Conservation (phyloP, 345 rosid species). For the Passiflora organensis region DNA sequence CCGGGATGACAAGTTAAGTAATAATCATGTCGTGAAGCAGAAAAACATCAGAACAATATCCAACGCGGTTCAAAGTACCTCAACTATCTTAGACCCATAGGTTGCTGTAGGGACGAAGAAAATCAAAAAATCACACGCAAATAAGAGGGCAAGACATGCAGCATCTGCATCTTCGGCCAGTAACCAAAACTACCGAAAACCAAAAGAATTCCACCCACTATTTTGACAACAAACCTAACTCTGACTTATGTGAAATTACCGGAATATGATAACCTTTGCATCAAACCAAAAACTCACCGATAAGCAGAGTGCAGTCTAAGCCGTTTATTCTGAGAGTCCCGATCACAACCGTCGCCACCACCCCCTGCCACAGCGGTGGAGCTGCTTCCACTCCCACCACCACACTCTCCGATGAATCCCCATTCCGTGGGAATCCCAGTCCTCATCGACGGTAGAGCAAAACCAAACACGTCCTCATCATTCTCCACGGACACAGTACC, state of each 20-base stretch:
- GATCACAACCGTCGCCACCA: slow-evolving; percentile 31
- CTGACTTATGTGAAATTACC: too few relatives aligned
- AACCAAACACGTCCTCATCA: background rate
- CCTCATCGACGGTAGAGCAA: slow-evolving; percentile 8
- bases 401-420: slow-evolving; percentile 51
- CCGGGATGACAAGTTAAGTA: too few relatives aligned
- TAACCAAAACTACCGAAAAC: too few relatives aligned
- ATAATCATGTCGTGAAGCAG: too few relatives aligned
- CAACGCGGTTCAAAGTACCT: too few relatives aligned
- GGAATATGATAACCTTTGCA: background rate
- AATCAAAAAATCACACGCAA: background rate
- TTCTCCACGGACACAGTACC: background rate
- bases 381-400: slow-evolving; percentile 27
- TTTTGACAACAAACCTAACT: too few relatives aligned
- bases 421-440: slow-evolving; percentile 5
- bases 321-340: slow-evolving; percentile 53
- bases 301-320: slow-evolving; percentile 55
- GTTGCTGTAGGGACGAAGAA: too few relatives aligned
- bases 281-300: slow-evolving; percentile 35
- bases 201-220: too few relatives aligned
- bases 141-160: background rate
- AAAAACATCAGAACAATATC: too few relatives aligned
- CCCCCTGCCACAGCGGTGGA: slow-evolving; percentile 19
- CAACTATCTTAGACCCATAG: too few relatives aligned
- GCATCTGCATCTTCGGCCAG: too few relatives aligned